Percentiles rank a stretch among this genome's conserved stretches.
Conservation (phyloP, 331 rosid genomes). For the Rosa hybrid region DNA sequence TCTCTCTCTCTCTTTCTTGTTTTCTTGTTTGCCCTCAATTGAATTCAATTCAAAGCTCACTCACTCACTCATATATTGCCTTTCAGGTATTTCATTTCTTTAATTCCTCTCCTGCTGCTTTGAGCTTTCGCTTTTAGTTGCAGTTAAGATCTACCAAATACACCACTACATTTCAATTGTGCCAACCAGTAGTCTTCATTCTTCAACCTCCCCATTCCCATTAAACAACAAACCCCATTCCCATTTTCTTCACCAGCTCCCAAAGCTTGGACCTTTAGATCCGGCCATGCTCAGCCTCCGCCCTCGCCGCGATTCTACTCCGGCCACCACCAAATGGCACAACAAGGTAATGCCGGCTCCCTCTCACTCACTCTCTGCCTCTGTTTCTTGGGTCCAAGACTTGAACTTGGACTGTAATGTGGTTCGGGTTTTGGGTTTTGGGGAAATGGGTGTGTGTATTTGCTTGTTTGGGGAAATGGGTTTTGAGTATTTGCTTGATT, state of each 20-base stretch:
- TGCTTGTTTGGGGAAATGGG: neutral
- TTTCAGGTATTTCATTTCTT: neutral
- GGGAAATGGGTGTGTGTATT: neutral
- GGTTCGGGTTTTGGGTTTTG: neutral
- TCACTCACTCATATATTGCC: neutral
- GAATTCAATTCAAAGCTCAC: slow-evolving; percentile 1
- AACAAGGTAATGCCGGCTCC: slow-evolving; percentile 58
- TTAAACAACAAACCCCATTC: slow-evolving; percentile 5
- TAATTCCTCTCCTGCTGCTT: neutral
- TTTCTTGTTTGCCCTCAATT: neutral
- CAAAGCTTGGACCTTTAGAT: slow-evolving; percentile 71
- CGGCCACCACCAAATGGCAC: slow-evolving; percentile 81
- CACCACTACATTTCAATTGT: slow-evolving; percentile 26
- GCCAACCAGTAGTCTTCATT: neutral
- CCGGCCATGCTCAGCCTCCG: slow-evolving; percentile 90
- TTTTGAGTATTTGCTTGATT: neutral
- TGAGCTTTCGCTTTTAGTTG: slow-evolving; percentile 28
- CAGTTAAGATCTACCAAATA: slow-evolving; percentile 71
- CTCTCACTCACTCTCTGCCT: neutral
- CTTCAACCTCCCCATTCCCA: neutral
- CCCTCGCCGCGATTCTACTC: slow-evolving; percentile 90
- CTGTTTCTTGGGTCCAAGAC: neutral
- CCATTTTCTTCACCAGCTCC: slow-evolving; percentile 13
- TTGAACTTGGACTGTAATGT: neutral
- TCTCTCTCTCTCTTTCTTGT: too few species aligned